Base-by-base conservation (phyloP, 2,329 filamentous ascomycete species). In the Penicillium olsonii region DNA sequence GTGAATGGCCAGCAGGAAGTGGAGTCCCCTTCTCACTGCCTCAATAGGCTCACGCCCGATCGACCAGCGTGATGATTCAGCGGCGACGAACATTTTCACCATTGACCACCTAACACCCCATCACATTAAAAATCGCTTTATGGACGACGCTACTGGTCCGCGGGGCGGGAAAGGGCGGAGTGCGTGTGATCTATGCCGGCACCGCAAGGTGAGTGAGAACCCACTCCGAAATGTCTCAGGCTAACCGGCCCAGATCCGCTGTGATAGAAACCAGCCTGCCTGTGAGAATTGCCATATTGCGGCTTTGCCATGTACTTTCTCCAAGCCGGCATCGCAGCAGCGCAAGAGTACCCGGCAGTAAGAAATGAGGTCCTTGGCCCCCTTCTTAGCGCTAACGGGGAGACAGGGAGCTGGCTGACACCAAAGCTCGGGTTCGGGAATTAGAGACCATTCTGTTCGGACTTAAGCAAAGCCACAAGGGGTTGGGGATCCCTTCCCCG, bases 261-360 rank as follows among this genome's bases (percentile, higher is more conserved):
- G 62, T 46, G 59, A 65, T 37, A 52, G 47, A 35, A 58, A 41
- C 4, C 53, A 59, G 15, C 61, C 62, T 17, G 52, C 55, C 20
- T 65, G 62, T 15, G 62, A 65, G 17, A 60, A 54, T 7, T 65
- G 62, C 37, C 42, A 47, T 20, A 29, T 61, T 19, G 57, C 54
- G 12, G 48, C 56, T 2, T 41, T 59, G 1, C 53, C 48, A 11
- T 65, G 62, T 44, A 54, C 47, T 4, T 62, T 64, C 18, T 58
- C 60, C 7, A 53, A 45, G 9, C 41, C 24, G 11, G 17, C 48
- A 15, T 42, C 37, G 7, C 50, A 48, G 17, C 48, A 51, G 10
- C 55, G 53, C 11, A 62, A 56, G 48, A 53, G 49, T 12, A 40
- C 54, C n/a, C 52, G 53, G 18, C 46, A 60, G 60, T 64, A 51